A percentile compares a stretch with the other conserved stretches of the same genome.
These are phyloP conservation scores for Metschnikowia henanensis DNA, from an alignment of 805 yeast species.

Conservation along the genomic window DNA sequence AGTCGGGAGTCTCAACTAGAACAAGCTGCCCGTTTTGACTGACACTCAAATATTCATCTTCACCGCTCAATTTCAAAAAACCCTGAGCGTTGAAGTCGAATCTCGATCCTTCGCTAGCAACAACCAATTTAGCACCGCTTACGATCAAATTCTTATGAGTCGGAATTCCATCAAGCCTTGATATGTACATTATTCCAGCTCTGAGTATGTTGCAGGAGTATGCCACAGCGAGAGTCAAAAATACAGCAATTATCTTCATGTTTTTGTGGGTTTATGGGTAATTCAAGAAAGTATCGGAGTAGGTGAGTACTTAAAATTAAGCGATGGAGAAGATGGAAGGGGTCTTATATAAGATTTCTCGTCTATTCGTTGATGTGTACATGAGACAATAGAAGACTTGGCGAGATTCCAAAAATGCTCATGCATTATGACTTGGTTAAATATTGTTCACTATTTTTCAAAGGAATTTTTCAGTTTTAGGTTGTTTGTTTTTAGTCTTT, in stretches of 20 bases:
- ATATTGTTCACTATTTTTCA: no score
- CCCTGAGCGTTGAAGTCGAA: conserved; percentile 5
- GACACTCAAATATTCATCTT: background rate
- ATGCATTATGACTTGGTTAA: no score
- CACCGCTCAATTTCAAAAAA: conserved; percentile 3
- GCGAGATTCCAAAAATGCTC: no score
- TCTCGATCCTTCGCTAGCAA: conserved; percentile 5
- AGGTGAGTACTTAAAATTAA: no score
- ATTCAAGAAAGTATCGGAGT: no score
- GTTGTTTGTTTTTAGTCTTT: no score
- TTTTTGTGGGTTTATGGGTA: background rate
- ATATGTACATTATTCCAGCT: conserved; percentile 8
- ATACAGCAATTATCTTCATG: background rate
- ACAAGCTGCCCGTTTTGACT: background rate
- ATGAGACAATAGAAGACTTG: no score
- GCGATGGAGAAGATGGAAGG: no score
- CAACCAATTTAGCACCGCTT: background rate
- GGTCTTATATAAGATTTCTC: no score
- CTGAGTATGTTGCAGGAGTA: background rate
- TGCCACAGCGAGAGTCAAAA: background rate
- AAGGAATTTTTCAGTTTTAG: no score
- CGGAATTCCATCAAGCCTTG: background rate
- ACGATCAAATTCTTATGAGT: background rate
- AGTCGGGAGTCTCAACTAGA: background rate
- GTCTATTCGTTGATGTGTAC: no score